Evolutionary conservation across 1,139 yeast genomes (phyloP).

Genomic region (Yamadazyma trypodendri): DNA sequence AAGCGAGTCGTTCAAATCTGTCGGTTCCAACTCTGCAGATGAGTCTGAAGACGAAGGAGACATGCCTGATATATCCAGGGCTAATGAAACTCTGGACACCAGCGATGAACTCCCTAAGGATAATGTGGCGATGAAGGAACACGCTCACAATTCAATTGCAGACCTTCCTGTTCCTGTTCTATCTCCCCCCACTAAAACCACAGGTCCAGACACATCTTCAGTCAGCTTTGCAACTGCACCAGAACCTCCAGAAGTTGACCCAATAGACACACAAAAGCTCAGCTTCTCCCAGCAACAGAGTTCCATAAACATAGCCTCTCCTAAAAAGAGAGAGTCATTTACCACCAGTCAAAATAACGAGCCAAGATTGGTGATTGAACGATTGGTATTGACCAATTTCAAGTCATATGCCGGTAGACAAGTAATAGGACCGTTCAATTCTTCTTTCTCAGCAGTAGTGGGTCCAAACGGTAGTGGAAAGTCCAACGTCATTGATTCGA

Average conservation of each 20-base stretch:
- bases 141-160: not conserved
- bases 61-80: slow-evolving; percentile 14
- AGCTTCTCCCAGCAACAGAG: slow-evolving; percentile 15
- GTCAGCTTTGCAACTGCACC: not conserved
- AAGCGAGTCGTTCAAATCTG: slow-evolving; percentile 1
- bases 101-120: slow-evolving; percentile 15
- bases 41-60: slow-evolving; percentile 7
- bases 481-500: slow-evolving; percentile 94
- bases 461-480: slow-evolving; percentile 99
- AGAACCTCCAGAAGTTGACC: not conserved
- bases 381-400: slow-evolving; percentile 76
- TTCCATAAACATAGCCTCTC: slow-evolving; percentile 13
- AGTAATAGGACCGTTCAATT: slow-evolving; percentile 89
- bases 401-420: slow-evolving; percentile 97
- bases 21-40: slow-evolving; percentile 3
- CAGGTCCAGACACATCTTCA: no score
- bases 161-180: slow-evolving; percentile 5
- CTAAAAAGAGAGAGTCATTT: slow-evolving; percentile 11
- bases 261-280: slow-evolving; percentile 3
- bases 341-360: slow-evolving; percentile 19
- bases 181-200: not conserved
- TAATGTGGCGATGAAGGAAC: not conserved
- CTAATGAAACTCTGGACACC: slow-evolving; percentile 18
- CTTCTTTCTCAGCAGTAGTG: slow-evolving; percentile 95
- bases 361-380: slow-evolving; percentile 72